phyloP scores from a whole-genome alignment of 108 stramenopile species.

The Cyclostephanos tholiformis region DNA sequence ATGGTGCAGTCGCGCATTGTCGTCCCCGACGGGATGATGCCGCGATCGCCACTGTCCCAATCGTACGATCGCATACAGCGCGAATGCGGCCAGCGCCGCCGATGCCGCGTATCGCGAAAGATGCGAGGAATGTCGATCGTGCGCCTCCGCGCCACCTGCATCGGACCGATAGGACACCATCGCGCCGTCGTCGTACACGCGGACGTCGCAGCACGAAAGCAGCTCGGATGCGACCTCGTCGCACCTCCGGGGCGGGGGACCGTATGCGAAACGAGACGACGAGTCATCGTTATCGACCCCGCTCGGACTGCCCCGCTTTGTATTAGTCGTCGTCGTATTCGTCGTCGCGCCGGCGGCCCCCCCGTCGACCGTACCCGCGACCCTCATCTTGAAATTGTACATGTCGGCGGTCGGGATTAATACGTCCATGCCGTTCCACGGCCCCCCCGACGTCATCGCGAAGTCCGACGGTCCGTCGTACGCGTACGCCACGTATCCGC shows the following conservation, averaged over 20 bases:
- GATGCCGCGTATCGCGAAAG: background rate
- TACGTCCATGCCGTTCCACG: conserved; percentile 50
- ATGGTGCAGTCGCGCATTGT: background rate
- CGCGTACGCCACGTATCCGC: conserved; percentile 67
- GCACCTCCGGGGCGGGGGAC: conserved; percentile 11
- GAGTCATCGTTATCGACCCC: background rate
- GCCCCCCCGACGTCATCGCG: conserved; percentile 51
- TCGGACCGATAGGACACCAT: conserved; percentile 17
- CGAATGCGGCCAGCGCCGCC: background rate
- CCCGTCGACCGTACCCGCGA: conserved; percentile 3
- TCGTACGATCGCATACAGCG: background rate
- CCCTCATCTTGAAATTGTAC: conserved; percentile 46
- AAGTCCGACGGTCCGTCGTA: conserved; percentile 63
- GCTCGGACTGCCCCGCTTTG: no score
- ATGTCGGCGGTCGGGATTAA: conserved; percentile 46
- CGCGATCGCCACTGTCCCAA: no score
- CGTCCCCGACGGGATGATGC: background rate
- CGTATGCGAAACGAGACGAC: background rate
- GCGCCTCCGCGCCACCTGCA: no score
- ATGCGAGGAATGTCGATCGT: no score
- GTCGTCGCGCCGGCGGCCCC: background rate
- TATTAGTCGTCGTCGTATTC: background rate
- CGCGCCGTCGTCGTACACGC: conserved; percentile 26
- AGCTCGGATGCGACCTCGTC: conserved; percentile 24
- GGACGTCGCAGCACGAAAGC: conserved; percentile 28